Evolutionary conservation across 306 rosid species (phyloP).

Genomic region (Glycyrrhiza uralensis): DNA sequence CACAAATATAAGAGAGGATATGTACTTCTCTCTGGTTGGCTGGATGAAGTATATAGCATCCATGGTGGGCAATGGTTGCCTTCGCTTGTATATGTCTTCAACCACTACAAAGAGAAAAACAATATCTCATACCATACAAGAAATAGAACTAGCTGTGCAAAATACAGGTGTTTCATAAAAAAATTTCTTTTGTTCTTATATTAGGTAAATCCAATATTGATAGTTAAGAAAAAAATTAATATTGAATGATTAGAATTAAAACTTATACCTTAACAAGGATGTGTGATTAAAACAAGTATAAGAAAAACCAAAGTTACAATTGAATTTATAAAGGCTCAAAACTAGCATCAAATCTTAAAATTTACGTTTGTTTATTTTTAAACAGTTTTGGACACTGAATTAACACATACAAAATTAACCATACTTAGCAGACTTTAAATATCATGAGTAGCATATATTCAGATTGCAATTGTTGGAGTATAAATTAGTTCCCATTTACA

Average conservation of each 20-base stretch:
- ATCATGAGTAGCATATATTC: background rate
- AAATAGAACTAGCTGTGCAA: constrained; percentile 21
- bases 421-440: background rate
- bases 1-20: constrained; percentile 15
- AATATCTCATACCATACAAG: constrained; percentile 20
- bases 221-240: background rate
- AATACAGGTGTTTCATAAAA: constrained; percentile 14
- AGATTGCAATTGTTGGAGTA: background rate
- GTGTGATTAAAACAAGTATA: background rate
- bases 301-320: background rate
- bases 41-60: constrained; percentile 98
- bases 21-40: constrained; percentile 86
- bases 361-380: background rate
- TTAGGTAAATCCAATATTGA: background rate
- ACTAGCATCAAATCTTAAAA: constrained; percentile 17
- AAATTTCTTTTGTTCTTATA: background rate
- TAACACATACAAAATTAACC: background rate
- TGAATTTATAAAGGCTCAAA: constrained; percentile 3
- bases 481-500: background rate
- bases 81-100: constrained; percentile 90
- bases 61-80: constrained; percentile 94
- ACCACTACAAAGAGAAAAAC: constrained; percentile 65
- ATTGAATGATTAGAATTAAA: constrained; percentile 3
- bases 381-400: background rate
- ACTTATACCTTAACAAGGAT: background rate